These are phyloP conservation scores for Fraxinus angustifolia DNA, from an alignment of 305 asterid species.

Conservation along the genomic window DNA sequence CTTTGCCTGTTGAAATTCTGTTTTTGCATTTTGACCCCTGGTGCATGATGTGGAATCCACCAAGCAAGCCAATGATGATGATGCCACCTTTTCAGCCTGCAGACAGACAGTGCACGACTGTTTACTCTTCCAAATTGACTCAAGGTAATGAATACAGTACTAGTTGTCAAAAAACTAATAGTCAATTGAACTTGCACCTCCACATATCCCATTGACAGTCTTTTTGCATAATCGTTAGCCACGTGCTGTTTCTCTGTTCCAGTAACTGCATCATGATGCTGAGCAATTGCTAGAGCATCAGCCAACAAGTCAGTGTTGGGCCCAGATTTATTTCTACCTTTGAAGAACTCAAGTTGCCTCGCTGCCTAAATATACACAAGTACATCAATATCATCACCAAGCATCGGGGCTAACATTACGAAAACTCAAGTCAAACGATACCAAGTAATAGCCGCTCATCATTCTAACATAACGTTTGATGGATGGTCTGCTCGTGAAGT, in stretches of 20 bases:
- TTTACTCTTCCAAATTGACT: slow-evolving; percentile 13
- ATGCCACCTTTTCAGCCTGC: slow-evolving; percentile 37
- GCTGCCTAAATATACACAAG: slow-evolving; percentile 37
- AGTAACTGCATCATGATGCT: slow-evolving; percentile 59
- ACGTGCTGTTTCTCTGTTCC: slow-evolving; percentile 57
- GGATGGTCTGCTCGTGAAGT: slow-evolving; percentile 68
- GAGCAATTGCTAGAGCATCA: slow-evolving; percentile 52
- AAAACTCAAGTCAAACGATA: slow-evolving; percentile 22
- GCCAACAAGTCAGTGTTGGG: slow-evolving; percentile 38
- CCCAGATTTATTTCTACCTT: slow-evolving; percentile 38
- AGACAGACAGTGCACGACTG: slow-evolving; percentile 1
- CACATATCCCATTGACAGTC: slow-evolving; percentile 46
- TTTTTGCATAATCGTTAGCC: slow-evolving; percentile 53
- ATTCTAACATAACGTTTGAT: slow-evolving; percentile 57
- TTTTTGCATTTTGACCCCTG: slow-evolving; percentile 22
- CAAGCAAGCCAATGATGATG: slow-evolving; percentile 35
- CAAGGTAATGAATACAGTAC: not conserved
- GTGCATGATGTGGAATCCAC: slow-evolving; percentile 16
- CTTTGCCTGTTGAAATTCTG: slow-evolving; percentile 34
- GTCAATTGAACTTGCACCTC: slow-evolving; percentile 35
- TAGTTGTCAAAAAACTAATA: slow-evolving; percentile 4
- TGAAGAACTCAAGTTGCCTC: slow-evolving; percentile 45
- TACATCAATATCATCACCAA: slow-evolving; percentile 14
- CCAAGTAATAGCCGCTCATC: slow-evolving; percentile 71
- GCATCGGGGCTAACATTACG: not conserved